phyloP scores from a whole-genome alignment of 768 basidiomycete species.

The Boletus rubescentipes region DNA sequence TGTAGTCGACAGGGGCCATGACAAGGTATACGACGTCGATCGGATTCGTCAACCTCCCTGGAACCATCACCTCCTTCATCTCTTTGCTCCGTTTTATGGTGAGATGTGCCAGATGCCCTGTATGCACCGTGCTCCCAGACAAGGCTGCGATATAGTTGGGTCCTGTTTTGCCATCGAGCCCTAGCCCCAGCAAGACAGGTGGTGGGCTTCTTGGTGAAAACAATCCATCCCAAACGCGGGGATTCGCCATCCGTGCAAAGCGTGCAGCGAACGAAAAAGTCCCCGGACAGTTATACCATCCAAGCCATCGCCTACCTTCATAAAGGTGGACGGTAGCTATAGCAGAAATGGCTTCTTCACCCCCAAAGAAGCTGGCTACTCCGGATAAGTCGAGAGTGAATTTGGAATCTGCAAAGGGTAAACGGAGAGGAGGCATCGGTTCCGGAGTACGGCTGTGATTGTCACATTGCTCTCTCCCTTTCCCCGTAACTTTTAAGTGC shows the following conservation, averaged over 20 bases:
- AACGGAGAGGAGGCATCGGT: constrained; percentile 22
- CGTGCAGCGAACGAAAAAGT: constrained; percentile 30
- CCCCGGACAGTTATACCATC: constrained; percentile 40
- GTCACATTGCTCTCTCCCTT: neutral
- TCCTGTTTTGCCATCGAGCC: constrained; percentile 28
- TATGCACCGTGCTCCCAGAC: constrained; percentile 22
- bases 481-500: neutral
- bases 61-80: constrained; percentile 5
- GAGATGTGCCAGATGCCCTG: constrained; percentile 27
- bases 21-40: constrained; percentile 17
- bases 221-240: constrained; percentile 27
- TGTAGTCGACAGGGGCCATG: constrained; percentile 9
- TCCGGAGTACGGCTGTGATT: neutral
- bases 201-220: constrained; percentile 16
- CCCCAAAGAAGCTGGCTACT: constrained; percentile 36
- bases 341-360: constrained; percentile 36
- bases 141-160: constrained; percentile 28
- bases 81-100: constrained; percentile 14
- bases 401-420: constrained; percentile 10
- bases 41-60: constrained; percentile 22
- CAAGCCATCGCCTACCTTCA: constrained; percentile 33
- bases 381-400: constrained; percentile 30
- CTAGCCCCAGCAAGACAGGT: constrained; percentile 28
- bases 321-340: constrained; percentile 36
- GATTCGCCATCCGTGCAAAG: constrained; percentile 29